Base-by-base conservation (phyloP, 441 rosid genomes). In the Gossypium davidsonii region DNA sequence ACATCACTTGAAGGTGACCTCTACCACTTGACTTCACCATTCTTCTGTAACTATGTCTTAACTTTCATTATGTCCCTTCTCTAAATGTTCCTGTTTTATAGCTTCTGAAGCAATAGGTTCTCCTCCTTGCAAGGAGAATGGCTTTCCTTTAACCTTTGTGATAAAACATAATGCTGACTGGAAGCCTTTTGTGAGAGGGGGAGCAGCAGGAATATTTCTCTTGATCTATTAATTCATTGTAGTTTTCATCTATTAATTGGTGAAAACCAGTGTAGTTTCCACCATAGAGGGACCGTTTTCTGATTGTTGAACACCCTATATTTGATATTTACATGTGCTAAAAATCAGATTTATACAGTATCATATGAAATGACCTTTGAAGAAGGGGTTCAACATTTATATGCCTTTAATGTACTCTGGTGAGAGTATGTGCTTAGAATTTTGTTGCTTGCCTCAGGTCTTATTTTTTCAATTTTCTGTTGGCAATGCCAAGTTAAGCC, bases 1-100 rank as follows among this genome's bases (percentile, higher is more conserved):
- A 79, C 86, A 57, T 34, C 57, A 79, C 72, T 81, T 61, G 87
- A 87, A 80, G 98, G 99, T 87, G 84, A 83, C 77, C 72, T 48
- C 80, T 82, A 12, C 81, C 25, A 48, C 70, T 39, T 72, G 39
- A 23, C 67, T 28, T 15, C 2, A 59, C 15, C 31, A 56, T 39
- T 42, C 26, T 72, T 59, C 25, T 46, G 31, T 28, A 44, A 60
- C 67, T 26, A 23, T 21, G 15, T 55, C 2, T 48, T 65, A 65
- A 31, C 68, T 72, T 71, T 14, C 46, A 28, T 44, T 15, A 25
- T 31, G 58, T 15, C 26, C 23, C n/a, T 60, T 21, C 21, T 74
- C 56, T 53, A 66, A 12, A 23, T 44, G 55, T 66, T 66, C 12
- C 20, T 44, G 12, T 66, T 66, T 66, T 20, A 64, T 44, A 42